These are phyloP conservation scores for Alternaria alternata DNA, from an alignment of 2,329 filamentous ascomycete species.

Conservation along the genomic window DNA sequence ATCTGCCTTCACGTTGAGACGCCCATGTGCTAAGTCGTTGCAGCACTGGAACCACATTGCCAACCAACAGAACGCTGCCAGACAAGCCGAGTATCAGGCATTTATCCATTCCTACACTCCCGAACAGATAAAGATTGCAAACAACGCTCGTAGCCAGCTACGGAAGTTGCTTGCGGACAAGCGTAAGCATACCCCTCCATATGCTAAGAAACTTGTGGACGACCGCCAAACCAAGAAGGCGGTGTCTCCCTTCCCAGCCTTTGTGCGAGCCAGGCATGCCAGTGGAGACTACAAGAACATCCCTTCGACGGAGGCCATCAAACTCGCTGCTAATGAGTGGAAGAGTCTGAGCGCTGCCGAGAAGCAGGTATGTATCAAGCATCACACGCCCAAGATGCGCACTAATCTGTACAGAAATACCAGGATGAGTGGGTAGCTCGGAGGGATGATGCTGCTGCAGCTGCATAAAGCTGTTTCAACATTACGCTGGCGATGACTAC, in stretches of 20 bases:
- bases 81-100: conserved; percentile 55
- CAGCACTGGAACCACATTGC: conserved; percentile 64
- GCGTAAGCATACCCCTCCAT: conserved; percentile 9
- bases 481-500: conserved; percentile 22
- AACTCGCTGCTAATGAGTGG: conserved; percentile 58
- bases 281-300: conserved; percentile 63
- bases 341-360: conserved; percentile 56
- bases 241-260: conserved; percentile 53
- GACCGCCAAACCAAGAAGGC: conserved; percentile 61
- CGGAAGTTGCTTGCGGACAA: conserved; percentile 27
- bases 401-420: conserved; percentile 22
- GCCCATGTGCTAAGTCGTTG: conserved; percentile 9
- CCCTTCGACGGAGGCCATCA: conserved; percentile 48
- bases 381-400: background rate
- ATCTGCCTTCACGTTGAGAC: background rate
- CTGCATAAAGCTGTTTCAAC: background rate
- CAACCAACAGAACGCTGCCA: conserved; percentile 56
- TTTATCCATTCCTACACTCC: conserved; percentile 66
- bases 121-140: conserved; percentile 66
- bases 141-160: conserved; percentile 61
- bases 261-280: conserved; percentile 54
- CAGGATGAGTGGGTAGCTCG: background rate
- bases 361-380: conserved; percentile 54
- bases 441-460: background rate
- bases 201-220: conserved; percentile 57